These are phyloP conservation scores for Verticillium klebahnii DNA, from an alignment of 2,329 filamentous ascomycete genomes.

Conservation along the genomic window DNA sequence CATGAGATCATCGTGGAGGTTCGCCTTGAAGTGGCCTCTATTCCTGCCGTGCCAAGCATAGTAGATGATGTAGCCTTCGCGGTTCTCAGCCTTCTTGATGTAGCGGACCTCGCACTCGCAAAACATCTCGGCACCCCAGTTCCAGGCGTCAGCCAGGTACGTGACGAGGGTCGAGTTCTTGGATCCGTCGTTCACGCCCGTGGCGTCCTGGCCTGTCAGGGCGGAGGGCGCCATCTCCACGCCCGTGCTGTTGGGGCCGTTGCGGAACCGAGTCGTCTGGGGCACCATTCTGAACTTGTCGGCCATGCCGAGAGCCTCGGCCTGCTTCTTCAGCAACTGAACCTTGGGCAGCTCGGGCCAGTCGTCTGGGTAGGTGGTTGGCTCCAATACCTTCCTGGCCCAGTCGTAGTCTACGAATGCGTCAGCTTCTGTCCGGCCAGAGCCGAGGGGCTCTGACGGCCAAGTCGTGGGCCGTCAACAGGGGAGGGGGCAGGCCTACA, in stretches of 20 bases:
- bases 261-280: conserved; percentile 60
- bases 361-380: conserved; percentile 50
- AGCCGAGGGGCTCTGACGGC: too few species aligned
- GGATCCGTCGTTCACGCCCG: conserved; percentile 63
- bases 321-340: conserved; percentile 52
- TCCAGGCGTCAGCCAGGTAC: conserved; percentile 66
- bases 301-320: conserved; percentile 41
- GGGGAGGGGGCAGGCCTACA: conserved; percentile 36
- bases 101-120: conserved; percentile 64
- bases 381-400: conserved; percentile 53
- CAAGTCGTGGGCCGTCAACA: neutral
- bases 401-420: conserved; percentile 48
- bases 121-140: conserved; percentile 68
- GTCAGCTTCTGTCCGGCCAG: neutral
- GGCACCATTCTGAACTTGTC: conserved; percentile 51
- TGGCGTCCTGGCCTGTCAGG: conserved; percentile 57
- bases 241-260: conserved; percentile 58
- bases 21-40: conserved; percentile 48
- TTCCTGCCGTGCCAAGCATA: conserved; percentile 60
- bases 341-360: conserved; percentile 56
- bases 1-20: conserved; percentile 56
- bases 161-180: conserved; percentile 64
- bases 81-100: conserved; percentile 44
- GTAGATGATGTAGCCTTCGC: conserved; percentile 57
- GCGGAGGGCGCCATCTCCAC: conserved; percentile 58